phyloP scores from a whole-genome alignment of 331 rosid genomes.

The Acacia concinna region DNA sequence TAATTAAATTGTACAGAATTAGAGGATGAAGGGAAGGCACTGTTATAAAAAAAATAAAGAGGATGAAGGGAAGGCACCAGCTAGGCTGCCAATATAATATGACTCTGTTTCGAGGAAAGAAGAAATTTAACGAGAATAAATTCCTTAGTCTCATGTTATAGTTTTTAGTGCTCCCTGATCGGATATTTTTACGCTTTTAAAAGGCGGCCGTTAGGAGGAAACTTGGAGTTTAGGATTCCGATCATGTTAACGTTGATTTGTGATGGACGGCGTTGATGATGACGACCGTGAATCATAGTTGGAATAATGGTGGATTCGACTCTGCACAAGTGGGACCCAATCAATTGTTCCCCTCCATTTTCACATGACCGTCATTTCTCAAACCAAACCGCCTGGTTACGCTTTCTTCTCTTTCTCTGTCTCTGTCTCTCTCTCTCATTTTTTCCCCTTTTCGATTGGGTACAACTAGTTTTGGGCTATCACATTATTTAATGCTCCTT shows the following conservation, averaged over 20 bases:
- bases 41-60: not conserved
- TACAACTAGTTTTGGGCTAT: not conserved
- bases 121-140: not conserved
- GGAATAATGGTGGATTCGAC: not conserved
- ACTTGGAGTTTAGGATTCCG: not conserved
- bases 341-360: constrained; percentile 18
- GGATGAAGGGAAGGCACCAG: constrained; percentile 15
- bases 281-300: not conserved
- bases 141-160: not conserved
- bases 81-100: not conserved
- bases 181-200: not conserved
- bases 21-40: constrained; percentile 22
- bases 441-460: not conserved
- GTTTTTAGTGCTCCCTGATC: not conserved
- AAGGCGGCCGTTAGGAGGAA: not conserved
- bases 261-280: constrained; percentile 10
- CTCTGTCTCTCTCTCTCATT: no score
- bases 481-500: constrained; percentile 11
- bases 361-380: constrained; percentile 42
- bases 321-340: constrained; percentile 2
- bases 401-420: not conserved
- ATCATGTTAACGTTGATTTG: not conserved
- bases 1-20: not conserved
- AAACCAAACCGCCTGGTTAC: not conserved
- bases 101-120: not conserved